phyloP scores from a whole-genome alignment of 1,139 yeast species.

The Magnusiomyces fungicola region DNA sequence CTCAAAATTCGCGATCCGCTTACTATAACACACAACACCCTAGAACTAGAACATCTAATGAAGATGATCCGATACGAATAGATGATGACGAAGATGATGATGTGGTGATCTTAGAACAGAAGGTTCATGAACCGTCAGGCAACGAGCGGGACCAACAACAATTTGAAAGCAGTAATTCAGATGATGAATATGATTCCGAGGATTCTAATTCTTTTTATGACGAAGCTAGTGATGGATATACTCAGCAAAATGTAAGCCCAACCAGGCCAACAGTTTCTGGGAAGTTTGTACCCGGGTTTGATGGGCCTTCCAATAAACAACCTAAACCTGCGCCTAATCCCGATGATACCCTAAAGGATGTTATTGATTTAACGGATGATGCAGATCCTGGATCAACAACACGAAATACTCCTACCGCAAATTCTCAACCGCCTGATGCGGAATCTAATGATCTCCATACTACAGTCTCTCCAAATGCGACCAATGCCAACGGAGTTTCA shows the following conservation, averaged over 20 bases:
- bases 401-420: too few species aligned
- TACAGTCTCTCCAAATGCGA: not conserved
- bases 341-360: not conserved
- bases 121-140: not conserved
- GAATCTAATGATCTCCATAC: too few species aligned
- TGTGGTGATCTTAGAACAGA: not conserved
- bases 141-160: not conserved
- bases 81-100: not conserved
- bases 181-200: not conserved
- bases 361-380: constrained; percentile 2
- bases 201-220: not conserved
- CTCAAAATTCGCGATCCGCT: not conserved
- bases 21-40: not conserved
- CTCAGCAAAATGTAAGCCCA: not conserved
- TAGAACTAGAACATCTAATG: not conserved
- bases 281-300: not conserved
- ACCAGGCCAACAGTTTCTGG: not conserved
- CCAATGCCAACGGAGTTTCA: not conserved
- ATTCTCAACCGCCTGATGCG: too few species aligned
- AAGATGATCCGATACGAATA: not conserved
- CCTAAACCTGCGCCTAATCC: not conserved
- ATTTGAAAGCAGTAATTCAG: too few species aligned
- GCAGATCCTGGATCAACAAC: not conserved
- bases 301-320: not conserved
- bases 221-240: not conserved